Evolutionary conservation across 768 basidiomycete genomes (phyloP).

Genomic region (Tephrocybe sp.): DNA sequence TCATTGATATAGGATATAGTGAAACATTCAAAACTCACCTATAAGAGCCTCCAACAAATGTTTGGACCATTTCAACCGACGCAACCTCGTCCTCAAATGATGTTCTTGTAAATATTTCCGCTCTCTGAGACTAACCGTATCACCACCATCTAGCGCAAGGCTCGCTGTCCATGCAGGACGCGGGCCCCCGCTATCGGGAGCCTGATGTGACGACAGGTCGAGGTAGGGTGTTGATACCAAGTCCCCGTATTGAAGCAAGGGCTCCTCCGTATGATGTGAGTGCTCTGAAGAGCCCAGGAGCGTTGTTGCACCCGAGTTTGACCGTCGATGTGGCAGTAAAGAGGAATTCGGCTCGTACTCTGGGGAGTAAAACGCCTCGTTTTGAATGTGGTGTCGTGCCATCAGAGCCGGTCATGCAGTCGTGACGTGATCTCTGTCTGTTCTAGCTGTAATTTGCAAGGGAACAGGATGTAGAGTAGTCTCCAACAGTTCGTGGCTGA

Average conservation of each 20-base stretch:
- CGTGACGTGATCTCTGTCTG: conserved; percentile 12
- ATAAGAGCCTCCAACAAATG: conserved; percentile 32
- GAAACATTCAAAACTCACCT: conserved; percentile 30
- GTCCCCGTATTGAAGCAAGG: conserved; percentile 33
- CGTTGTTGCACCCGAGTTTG: conserved; percentile 33
- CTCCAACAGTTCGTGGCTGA: not conserved
- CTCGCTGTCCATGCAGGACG: conserved; percentile 25
- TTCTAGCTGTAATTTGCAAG: conserved; percentile 1
- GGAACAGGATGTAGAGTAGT: not conserved
- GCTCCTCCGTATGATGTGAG: conserved; percentile 43
- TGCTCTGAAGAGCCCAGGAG: conserved; percentile 35
- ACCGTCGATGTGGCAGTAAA: conserved; percentile 42
- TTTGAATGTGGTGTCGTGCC: conserved; percentile 60
- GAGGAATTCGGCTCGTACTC: conserved; percentile 27
- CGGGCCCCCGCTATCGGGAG: conserved; percentile 23
- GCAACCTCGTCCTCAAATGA: conserved; percentile 23
- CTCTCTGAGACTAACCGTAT: conserved; percentile 26
- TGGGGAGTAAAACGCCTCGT: conserved; percentile 41
- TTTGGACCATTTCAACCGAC: conserved; percentile 27
- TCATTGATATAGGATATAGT: not conserved
- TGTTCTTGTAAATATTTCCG: conserved; percentile 26
- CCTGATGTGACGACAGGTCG: conserved; percentile 32
- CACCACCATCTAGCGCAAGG: conserved; percentile 25
- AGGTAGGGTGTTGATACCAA: conserved; percentile 29
- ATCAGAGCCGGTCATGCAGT: conserved; percentile 34